Evolutionary conservation across 306 rosid species (phyloP), one percentile per base, ranked within the genome.

Genomic region (Begonia fuchsioides): DNA sequence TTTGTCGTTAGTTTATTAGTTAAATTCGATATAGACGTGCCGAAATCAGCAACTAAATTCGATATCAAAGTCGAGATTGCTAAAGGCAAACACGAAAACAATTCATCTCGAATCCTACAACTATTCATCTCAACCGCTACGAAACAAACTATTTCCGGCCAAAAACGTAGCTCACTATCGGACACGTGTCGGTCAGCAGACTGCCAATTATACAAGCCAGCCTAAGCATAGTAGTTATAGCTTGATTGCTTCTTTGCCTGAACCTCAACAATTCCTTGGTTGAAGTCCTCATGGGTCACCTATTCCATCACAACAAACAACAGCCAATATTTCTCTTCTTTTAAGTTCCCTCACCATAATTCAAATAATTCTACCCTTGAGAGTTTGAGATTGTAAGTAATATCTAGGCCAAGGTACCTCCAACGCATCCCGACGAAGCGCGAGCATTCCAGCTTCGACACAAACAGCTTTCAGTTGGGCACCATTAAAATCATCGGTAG

Each of bases 391-490:
- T 26, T 26, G 8, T 26, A 26, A 26, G 35, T 26, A 26, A 26
- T 26, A 26, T 26, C 8, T 26, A 2, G 8, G 35, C 35, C 35
- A 26, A 26, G 45, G 47, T 53, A 88, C 97, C 95, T 90, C 97
- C 15, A 92, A 84, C 38, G 97, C 97, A 67, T 90, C 97, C 9
- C 97, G 95, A 18, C 97, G 95, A 6, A 90, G 85, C 57, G 97
- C 94, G 12, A 84, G 75, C 87, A 90, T 90, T 71, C 95, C 97
- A 13, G 97, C 97, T 73, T 90, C 97, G 45, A 84, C 94, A 13
- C 95, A 90, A 17, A 90, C 97, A 12, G 95, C 97, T 63, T 90
- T 90, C 26, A 90, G 69, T 53, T 90, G 93, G 12, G 93, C 96
- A 10, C 92, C 96, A 13, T 81, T 78, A 58, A 84, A 90, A 58